Base-by-base conservation (phyloP, 2,329 filamentous ascomycete species). In the Aspergillus oerlinghausenensis region DNA sequence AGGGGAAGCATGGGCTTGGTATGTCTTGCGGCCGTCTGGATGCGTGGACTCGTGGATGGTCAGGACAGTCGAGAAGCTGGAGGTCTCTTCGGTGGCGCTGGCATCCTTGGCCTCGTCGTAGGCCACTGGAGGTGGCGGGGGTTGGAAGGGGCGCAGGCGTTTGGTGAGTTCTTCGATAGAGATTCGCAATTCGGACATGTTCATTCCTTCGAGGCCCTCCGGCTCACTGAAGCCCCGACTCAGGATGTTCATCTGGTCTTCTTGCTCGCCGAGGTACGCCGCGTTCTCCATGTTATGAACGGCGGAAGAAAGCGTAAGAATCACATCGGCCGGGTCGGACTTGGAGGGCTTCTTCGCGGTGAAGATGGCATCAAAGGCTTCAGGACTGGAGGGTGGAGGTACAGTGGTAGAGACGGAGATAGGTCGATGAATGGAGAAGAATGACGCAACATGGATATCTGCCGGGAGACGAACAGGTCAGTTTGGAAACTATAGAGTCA, bases 391-490 rank as follows among this genome's bases (percentile, higher is more conserved):
- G 21, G 82, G 79, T 65, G 84, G 86, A 55, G 89, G 94, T 69
- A 96, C 87, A 64, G 88, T 87, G 66, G 88, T 87, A 51, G 88
- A 92, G 63, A 97, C 85, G 55, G 91, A 96, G 69, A 99, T 93
- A 49, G 94, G 94, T 60, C 94, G 87, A 77, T 99, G 91, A 63
- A 96, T 88, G 61, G 92, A 95, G 80, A 97, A 97, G 82, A 99
- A 97, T 58, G 88, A 88, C 7, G 93, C 94, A 49, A 96, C 81
- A 61, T 89, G 88, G 59, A 97, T 83, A 69, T 95, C 94, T 97
- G 63, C 4, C 21, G n/a, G 43, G 28, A 25, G 23, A 35, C 14
- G 5, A 51, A 52, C 51, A 45, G 51, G 52, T 58, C 52, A 60
- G 51, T 38, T 52, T 49, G 29, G 35, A 42, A 19, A 6, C 14